These are phyloP conservation scores for Coniochaeta ligniaria DNA, from an alignment of 2,329 filamentous ascomycete species.

Conservation along the genomic window DNA sequence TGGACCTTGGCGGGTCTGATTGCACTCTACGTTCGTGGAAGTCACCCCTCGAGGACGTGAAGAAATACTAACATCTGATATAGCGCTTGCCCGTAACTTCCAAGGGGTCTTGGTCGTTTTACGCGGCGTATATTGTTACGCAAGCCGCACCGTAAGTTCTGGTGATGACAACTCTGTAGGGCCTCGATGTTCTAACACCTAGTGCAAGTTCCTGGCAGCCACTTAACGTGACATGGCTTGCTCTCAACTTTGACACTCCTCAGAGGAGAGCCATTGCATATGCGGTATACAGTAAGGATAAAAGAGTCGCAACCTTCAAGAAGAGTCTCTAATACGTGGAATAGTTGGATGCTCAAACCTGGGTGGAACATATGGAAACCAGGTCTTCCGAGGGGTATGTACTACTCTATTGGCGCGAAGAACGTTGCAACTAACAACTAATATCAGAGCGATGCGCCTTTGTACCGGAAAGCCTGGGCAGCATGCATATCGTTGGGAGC, in stretches of 20 bases:
- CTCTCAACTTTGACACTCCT: slow-evolving; percentile 12
- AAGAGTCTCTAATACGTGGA: slow-evolving; percentile 2
- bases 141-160: slow-evolving; percentile 8
- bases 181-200: neutral
- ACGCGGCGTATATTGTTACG: slow-evolving; percentile 13
- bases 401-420: neutral
- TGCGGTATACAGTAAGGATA: slow-evolving; percentile 12
- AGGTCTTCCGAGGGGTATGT: slow-evolving; percentile 14
- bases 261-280: slow-evolving; percentile 13
- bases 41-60: neutral
- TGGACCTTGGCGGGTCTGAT: slow-evolving; percentile 15
- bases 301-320: neutral
- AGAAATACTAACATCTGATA: slow-evolving; percentile 4
- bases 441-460: slow-evolving; percentile 7
- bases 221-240: slow-evolving; percentile 13
- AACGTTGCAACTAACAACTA: neutral
- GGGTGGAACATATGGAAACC: slow-evolving; percentile 14
- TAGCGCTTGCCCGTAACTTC: slow-evolving; percentile 9
- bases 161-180: neutral
- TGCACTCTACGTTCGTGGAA: slow-evolving; percentile 11
- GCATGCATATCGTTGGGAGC: slow-evolving; percentile 12
- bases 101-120: slow-evolving; percentile 14
- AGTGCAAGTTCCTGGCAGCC: slow-evolving; percentile 11
- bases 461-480: slow-evolving; percentile 13
- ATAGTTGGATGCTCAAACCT: slow-evolving; percentile 14